Percentiles rank a stretch among this genome's conserved stretches.
Conservation (phyloP, 176 grass and related monocot species). For the Calamus simplicifolius region DNA sequence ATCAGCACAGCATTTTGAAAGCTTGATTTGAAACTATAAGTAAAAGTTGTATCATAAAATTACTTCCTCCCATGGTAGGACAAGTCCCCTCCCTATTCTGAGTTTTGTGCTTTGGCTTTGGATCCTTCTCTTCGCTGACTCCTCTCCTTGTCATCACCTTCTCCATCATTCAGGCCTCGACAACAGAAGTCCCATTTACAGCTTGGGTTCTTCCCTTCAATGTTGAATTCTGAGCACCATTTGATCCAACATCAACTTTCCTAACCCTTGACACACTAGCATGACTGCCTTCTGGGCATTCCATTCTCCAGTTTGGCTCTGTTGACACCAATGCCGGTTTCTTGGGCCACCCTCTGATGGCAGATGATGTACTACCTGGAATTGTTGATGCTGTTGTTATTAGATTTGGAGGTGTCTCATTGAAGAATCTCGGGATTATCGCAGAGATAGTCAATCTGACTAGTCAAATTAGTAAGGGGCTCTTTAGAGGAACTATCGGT, state of each 20-base stretch:
- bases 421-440: slow-evolving; percentile 3
- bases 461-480: slow-evolving; percentile 11
- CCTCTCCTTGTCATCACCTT: slow-evolving; percentile 16
- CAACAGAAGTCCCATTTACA: neutral
- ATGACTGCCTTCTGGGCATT: too few relatives aligned
- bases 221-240: slow-evolving; percentile 10
- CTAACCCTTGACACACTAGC: too few relatives aligned
- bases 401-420: slow-evolving; percentile 9
- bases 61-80: too few relatives aligned
- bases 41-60: too few relatives aligned
- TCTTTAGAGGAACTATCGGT: neutral
- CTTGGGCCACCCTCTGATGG: neutral
- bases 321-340: neutral
- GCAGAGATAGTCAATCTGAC: neutral
- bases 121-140: slow-evolving; percentile 19
- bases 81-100: slow-evolving; percentile 18
- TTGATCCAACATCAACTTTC: slow-evolving; percentile 1
- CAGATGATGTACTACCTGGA: neutral
- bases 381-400: neutral
- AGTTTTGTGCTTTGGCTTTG: slow-evolving; percentile 20
- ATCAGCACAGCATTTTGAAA: too few relatives aligned
- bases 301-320: slow-evolving; percentile 9
- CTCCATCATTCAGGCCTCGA: neutral
- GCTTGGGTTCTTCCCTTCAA: neutral
- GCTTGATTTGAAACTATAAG: too few relatives aligned